phyloP scores from a whole-genome alignment of 371 early-diverging fungal genomes.

The Lichtheimia corymbifera region DNA sequence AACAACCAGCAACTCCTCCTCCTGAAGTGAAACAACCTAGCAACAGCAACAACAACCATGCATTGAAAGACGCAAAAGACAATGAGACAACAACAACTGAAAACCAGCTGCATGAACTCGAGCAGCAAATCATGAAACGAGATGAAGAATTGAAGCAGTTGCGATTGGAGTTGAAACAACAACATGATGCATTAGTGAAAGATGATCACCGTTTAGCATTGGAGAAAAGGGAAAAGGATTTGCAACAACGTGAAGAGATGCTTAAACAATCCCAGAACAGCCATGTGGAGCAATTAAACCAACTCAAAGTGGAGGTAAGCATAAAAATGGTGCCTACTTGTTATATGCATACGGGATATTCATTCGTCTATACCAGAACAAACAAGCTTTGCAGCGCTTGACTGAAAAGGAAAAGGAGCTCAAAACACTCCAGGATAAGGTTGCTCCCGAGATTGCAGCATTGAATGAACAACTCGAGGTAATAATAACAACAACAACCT shows the following conservation, averaged over 20 bases:
- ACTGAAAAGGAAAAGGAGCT: too few species aligned
- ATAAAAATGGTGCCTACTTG: too few species aligned
- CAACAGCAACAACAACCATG: background rate
- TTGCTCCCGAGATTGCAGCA: too few species aligned
- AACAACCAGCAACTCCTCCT: background rate
- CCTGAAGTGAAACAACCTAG: background rate
- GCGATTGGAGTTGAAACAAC: background rate
- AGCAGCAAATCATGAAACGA: background rate
- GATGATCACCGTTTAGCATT: background rate
- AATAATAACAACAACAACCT: too few species aligned
- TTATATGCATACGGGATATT: too few species aligned
- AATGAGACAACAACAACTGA: background rate
- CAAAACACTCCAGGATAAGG: too few species aligned
- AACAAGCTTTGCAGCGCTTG: too few species aligned
- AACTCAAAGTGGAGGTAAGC: background rate
- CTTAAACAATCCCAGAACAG: background rate
- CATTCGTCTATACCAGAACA: too few species aligned
- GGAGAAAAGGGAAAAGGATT: background rate
- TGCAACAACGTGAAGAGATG: background rate
- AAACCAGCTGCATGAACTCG: background rate
- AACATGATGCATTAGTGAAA: background rate
- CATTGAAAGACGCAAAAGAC: background rate
- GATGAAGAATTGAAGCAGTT: background rate
- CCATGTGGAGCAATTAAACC: background rate
- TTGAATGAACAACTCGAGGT: too few species aligned